Evolutionary conservation across 331 rosid species (phyloP).

Genomic region (Acacia pycnantha): DNA sequence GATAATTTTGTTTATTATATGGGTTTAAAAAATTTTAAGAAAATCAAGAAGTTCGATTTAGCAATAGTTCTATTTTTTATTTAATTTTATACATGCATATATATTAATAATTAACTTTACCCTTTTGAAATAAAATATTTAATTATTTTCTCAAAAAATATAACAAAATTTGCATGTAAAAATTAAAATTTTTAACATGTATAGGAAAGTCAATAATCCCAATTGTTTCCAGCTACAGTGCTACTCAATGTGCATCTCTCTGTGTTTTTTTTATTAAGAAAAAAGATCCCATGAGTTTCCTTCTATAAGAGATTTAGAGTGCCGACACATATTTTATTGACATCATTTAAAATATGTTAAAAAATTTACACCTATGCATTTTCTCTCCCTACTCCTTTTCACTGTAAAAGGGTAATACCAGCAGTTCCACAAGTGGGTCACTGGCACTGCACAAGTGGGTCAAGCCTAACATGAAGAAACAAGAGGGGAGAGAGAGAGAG

Average conservation of each 20-base stretch:
- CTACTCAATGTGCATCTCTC: too few species aligned
- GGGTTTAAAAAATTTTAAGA: neutral
- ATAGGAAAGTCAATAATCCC: neutral
- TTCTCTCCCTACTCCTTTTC: too few species aligned
- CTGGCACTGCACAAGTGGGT: too few species aligned
- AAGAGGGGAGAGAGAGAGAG: too few species aligned
- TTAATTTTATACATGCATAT: neutral
- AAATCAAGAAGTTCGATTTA: neutral
- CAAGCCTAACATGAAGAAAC: too few species aligned
- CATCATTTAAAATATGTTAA: neutral
- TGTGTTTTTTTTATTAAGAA: too few species aligned
- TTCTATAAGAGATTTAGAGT: neutral
- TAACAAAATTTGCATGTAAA: neutral
- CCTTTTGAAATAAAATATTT: neutral
- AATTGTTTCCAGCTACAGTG: too few species aligned
- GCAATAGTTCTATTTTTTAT: neutral
- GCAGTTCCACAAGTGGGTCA: too few species aligned
- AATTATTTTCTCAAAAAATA: neutral
- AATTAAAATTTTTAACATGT: neutral
- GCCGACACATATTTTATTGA: neutral
- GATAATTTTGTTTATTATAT: neutral
- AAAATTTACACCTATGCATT: too few species aligned
- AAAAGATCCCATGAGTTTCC: neutral
- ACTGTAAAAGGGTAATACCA: too few species aligned
- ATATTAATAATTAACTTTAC: too few species aligned